phyloP scores from a whole-genome alignment of 176 grass and related monocot genomes.

The Juncus effusus region DNA sequence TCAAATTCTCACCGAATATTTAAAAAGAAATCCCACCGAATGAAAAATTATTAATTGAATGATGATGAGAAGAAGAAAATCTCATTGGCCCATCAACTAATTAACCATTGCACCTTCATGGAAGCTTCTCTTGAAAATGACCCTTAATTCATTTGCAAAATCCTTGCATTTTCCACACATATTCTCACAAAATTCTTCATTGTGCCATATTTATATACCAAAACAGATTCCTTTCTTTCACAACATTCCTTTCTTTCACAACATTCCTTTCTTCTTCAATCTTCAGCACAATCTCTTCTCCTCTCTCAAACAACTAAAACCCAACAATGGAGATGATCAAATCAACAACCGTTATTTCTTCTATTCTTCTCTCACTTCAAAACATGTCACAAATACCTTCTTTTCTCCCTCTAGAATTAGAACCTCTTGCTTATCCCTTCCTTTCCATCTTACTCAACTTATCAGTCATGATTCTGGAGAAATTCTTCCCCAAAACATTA shows the following conservation, averaged over 20 bases:
- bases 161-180: background rate
- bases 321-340: constrained; percentile 19
- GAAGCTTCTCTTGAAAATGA: constrained; percentile 7
- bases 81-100: too few species aligned
- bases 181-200: background rate
- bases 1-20: too few species aligned
- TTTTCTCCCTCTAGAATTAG: too few species aligned
- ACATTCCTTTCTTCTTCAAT: background rate
- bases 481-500: constrained; percentile 18
- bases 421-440: background rate
- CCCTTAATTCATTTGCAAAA: too few species aligned
- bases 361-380: background rate
- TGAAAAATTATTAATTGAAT: too few species aligned
- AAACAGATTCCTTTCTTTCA: background rate
- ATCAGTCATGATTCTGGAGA: background rate
- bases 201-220: background rate
- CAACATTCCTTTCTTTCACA: background rate
- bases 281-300: constrained; percentile 10
- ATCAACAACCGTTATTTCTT: background rate
- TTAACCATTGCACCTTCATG: background rate
- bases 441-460: background rate
- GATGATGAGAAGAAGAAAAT: too few species aligned
- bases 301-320: constrained; percentile 11
- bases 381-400: background rate
- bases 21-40: too few species aligned